Base-by-base conservation (phyloP, 2,329 filamentous ascomycete genomes). In the Proliferodiscus dingleyae region DNA sequence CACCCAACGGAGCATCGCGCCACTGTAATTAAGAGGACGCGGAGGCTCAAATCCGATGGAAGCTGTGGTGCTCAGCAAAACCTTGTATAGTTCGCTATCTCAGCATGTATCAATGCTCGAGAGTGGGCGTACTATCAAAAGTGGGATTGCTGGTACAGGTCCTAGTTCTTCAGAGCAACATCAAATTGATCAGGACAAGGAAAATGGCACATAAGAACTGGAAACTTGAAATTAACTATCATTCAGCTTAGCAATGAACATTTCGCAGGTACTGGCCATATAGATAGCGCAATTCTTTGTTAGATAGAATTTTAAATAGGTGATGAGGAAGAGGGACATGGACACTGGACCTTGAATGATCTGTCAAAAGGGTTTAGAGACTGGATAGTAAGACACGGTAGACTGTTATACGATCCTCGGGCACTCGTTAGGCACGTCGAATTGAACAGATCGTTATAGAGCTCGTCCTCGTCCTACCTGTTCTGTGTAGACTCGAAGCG, bases 321-420 rank as follows among this genome's bases (percentile, higher is more conserved):
- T 37, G 18, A 21, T 5, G 8, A 15, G 4, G 21, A 22, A 23
- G 4, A 11, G 15, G 16, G 30, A 34, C 3, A 2, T 37, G n/a
- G 13, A 30, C 21, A 37, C 33, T 34, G 8, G 33, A 37, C 42
- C 38, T 45, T 49, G 30, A 18, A 52, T 50, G 7, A 79, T 73
- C 51, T 78, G 74, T n/a, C n/a, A 3, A 61, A 48, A 47, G 72
- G 68, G 4, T 50, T 70, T 49, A 80, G 61, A 0, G 76, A n/a
- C 77, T 0, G 74, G 75, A 46, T 65, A 68, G 0, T 62, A 63
- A 53, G 70, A 70, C 67, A 70, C 70, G 22, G 67, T 67, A 9
- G 53, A 65, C 22, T 70, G 67, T 16, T 59, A 59, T 0, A 64
- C 52, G 6, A 70, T 55, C 33, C 68, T 65, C 1, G 56, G 53